phyloP scores from a whole-genome alignment of 495 filamentous ascomycete genomes.

The Penicillium roqueforti region DNA sequence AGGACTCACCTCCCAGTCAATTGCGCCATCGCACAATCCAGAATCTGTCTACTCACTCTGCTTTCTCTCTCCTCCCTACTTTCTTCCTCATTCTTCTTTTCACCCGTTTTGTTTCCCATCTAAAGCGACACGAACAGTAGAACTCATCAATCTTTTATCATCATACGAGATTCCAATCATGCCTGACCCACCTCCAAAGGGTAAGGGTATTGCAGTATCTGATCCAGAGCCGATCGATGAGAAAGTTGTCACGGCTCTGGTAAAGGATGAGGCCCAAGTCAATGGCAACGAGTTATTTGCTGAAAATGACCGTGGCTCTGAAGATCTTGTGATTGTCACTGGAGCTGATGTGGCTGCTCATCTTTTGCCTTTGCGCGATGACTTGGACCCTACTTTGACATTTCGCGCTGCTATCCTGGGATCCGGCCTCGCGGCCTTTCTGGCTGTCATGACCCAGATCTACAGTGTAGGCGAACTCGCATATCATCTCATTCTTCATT shows the following conservation, averaged over 20 bases:
- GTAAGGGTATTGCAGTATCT: background rate
- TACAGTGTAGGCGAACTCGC: conserved; percentile 14
- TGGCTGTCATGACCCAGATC: conserved; percentile 47
- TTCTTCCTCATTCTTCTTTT: no score
- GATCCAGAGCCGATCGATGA: background rate
- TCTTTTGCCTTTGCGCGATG: conserved; percentile 44
- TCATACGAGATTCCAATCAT: no score
- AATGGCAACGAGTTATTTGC: no score
- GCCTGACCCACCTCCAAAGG: background rate
- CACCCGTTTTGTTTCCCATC: no score
- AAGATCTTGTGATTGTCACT: conserved; percentile 25
- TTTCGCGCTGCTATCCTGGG: conserved; percentile 45
- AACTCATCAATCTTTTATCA: no score
- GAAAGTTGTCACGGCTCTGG: background rate
- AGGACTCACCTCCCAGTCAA: no score
- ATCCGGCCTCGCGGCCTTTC: conserved; percentile 40
- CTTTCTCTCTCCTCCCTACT: no score
- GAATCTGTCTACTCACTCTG: no score
- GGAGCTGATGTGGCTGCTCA: conserved; percentile 30
- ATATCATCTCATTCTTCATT: background rate
- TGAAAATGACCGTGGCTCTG: background rate
- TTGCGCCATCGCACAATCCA: no score
- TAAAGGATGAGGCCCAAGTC: background rate
- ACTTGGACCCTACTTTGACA: conserved; percentile 41
- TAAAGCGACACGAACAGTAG: no score